A percentile compares a stretch with the other conserved stretches of the same genome.
These are phyloP conservation scores for Jaltomata sinuosa DNA, from an alignment of 257 asterid genomes.

Conservation along the genomic window DNA sequence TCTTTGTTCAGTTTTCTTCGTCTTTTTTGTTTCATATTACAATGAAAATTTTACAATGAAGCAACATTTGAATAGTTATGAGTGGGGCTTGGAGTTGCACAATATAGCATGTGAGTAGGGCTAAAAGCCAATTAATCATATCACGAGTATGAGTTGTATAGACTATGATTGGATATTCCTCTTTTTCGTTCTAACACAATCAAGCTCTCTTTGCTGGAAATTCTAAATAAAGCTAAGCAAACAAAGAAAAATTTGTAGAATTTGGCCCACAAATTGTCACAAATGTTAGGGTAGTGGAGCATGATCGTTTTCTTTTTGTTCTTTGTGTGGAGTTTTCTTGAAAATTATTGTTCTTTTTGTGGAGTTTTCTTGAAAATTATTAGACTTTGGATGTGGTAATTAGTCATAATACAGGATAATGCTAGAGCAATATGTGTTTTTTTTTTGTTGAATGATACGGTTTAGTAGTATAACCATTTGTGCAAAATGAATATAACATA, in stretches of 20 bases:
- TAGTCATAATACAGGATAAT: not conserved
- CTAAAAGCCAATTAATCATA: not conserved
- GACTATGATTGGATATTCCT: not conserved
- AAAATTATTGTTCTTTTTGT: too few relatives aligned
- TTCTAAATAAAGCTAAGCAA: not conserved
- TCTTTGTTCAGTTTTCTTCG: not conserved
- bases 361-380: not conserved
- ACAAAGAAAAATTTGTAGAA: not conserved
- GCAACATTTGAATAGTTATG: not conserved
- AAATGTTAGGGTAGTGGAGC: not conserved
- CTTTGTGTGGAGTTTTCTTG: not conserved
- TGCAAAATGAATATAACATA: not conserved
- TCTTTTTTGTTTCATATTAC: not conserved
- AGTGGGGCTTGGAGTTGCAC: not conserved
- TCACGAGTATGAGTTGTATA: slow-evolving; percentile 1
- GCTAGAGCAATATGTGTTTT: not conserved
- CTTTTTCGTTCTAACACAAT: not conserved
- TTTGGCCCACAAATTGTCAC: not conserved
- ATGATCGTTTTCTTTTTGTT: not conserved
- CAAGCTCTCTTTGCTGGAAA: not conserved
- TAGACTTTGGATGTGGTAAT: not conserved
- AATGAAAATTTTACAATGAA: not conserved
- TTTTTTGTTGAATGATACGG: not conserved
- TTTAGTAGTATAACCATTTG: not conserved
- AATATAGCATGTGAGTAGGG: slow-evolving; percentile 6